Conservation (phyloP, 306 rosid species). For the Medicago ruthenica region DNA sequence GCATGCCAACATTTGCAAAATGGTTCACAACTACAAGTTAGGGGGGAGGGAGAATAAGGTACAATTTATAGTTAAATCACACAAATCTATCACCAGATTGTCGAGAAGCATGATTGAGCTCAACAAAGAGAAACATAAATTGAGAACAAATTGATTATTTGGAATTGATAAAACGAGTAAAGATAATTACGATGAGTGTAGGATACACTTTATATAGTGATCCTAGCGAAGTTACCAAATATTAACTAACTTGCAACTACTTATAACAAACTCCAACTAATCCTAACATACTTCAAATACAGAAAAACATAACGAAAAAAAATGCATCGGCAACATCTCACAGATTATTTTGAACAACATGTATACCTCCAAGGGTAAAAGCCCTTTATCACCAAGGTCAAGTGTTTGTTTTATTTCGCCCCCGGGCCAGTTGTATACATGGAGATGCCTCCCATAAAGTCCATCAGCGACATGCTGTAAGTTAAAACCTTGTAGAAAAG, state of each 20-base stretch:
- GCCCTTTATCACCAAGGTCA: constrained; percentile 87
- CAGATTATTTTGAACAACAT: constrained; percentile 27
- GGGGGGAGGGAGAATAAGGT: not conserved
- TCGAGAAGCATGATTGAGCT: not conserved
- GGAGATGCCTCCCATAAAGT: constrained; percentile 83
- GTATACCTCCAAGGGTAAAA: constrained; percentile 84
- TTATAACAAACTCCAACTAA: not conserved
- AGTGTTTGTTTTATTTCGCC: constrained; percentile 92
- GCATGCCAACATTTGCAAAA: constrained; percentile 18
- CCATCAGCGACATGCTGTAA: constrained; percentile 83
- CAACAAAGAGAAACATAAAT: not conserved
- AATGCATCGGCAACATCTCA: not conserved
- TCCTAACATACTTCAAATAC: not conserved
- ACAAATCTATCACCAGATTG: not conserved
- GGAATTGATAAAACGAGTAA: not conserved
- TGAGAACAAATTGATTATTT: not conserved
- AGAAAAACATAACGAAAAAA: constrained; percentile 3
- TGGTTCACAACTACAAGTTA: constrained; percentile 5
- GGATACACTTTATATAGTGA: not conserved
- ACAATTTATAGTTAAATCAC: constrained; percentile 9
- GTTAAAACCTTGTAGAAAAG: constrained; percentile 83
- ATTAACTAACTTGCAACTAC: no score
- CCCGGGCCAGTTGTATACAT: constrained; percentile 90
- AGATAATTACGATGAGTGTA: not conserved
- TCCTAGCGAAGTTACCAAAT: not conserved